These are phyloP conservation scores for Cyberlindnera veronae DNA, from an alignment of 805 yeast species.

Conservation along the genomic window DNA sequence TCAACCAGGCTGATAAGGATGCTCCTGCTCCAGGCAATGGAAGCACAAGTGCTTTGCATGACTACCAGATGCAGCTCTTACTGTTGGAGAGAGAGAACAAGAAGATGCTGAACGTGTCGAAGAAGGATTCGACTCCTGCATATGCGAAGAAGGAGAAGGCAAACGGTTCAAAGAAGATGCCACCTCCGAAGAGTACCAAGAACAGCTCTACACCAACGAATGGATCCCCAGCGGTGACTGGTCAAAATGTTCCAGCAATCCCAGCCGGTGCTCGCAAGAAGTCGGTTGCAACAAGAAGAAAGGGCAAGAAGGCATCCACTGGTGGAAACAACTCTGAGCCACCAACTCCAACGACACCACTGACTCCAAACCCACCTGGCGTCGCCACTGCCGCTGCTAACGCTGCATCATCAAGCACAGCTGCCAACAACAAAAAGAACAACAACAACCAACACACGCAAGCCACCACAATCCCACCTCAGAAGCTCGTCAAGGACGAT, in stretches of 20 bases:
- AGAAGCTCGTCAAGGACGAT: constrained; percentile 12
- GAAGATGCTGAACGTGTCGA: constrained; percentile 55
- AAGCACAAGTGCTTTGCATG: constrained; percentile 55
- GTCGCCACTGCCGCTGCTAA: neutral
- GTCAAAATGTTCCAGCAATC: constrained; percentile 15
- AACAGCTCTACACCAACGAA: constrained; percentile 20
- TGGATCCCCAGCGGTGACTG: constrained; percentile 28
- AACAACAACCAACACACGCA: too few relatives aligned
- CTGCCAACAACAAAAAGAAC: constrained; percentile 3
- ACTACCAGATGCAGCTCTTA: constrained; percentile 77
- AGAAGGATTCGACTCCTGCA: constrained; percentile 19
- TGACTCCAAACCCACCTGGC: constrained; percentile 29
- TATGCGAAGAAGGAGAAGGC: constrained; percentile 14
- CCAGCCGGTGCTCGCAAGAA: constrained; percentile 23
- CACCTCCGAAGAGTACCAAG: constrained; percentile 26
- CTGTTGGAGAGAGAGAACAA: constrained; percentile 73
- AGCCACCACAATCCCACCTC: constrained; percentile 9
- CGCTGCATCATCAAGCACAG: constrained; percentile 1
- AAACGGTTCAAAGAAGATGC: constrained; percentile 19
- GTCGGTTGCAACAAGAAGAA: constrained; percentile 17
- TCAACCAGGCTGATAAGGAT: constrained; percentile 18
- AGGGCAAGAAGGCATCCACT: constrained; percentile 15
- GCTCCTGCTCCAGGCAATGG: constrained; percentile 7
- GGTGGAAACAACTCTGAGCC: constrained; percentile 34
- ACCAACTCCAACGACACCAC: constrained; percentile 41